Percentiles rank a stretch among this genome's conserved stretches.
Conservation (phyloP, 176 grass and related monocot genomes). For the Oropetium thomaeum region DNA sequence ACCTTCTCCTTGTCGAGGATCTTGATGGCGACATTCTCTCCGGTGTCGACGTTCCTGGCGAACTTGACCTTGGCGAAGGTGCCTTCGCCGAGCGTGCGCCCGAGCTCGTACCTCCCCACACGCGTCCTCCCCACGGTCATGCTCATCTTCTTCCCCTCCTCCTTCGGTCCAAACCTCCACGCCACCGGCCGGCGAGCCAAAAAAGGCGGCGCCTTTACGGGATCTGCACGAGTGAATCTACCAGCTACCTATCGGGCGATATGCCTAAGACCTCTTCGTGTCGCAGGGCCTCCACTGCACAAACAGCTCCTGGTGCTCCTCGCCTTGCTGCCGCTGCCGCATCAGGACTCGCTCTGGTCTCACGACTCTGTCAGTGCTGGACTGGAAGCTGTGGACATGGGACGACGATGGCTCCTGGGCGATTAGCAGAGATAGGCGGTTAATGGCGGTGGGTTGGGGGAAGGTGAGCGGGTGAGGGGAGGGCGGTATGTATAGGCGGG, state of each 20-base stretch:
- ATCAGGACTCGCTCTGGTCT: constrained; percentile 18
- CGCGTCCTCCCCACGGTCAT: constrained; percentile 50
- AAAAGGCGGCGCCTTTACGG: neutral
- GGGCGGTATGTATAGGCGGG: constrained; percentile 21
- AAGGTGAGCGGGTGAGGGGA: neutral
- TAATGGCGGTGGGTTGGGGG: neutral
- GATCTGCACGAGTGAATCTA: neutral
- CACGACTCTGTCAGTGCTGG: neutral
- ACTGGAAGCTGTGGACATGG: constrained; percentile 16
- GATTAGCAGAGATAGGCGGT: neutral
- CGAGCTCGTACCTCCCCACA: constrained; percentile 94
- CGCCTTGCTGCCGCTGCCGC: constrained; percentile 49
- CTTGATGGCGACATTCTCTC: constrained; percentile 91
- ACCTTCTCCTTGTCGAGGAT: constrained; percentile 99
- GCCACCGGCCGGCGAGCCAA: neutral
- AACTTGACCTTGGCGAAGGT: constrained; percentile 99
- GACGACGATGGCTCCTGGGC: neutral
- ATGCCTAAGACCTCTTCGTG: constrained; percentile 57
- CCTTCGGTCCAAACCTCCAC: neutral
- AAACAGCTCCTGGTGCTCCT: constrained; percentile 57
- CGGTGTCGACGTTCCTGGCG: constrained; percentile 74
- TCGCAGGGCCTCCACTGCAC: constrained; percentile 72
- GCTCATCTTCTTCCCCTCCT: constrained; percentile 41
- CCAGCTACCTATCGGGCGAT: neutral
- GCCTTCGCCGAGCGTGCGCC: constrained; percentile 82